Base-by-base conservation (phyloP, 495 filamentous ascomycete genomes). In the Penicillium goetzii region DNA sequence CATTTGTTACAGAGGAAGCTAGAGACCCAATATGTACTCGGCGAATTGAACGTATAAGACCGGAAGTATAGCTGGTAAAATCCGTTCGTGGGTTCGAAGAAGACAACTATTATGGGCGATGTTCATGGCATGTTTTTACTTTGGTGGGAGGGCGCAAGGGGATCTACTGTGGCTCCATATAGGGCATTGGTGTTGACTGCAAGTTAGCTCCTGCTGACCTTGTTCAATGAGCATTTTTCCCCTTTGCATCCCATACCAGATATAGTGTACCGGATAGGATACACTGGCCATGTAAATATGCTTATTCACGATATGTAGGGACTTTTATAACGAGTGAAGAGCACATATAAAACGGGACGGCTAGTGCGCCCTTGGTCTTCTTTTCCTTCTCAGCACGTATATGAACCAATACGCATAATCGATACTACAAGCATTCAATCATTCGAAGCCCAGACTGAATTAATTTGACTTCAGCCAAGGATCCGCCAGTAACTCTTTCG, bases 401-500 rank as follows among this genome's bases (percentile, higher is more conserved):
- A 30, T 30, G 28, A 30, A 30, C 28, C 28, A 30, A 30, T 30
- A 30, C 28, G 28, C 28, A 30, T 30, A 30, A 30, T 30, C 28
- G 28, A 30, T 30, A 30, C 28, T 30, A 30, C 28, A 30, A 30
- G 28, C 28, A 30, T 30, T 30, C 28, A 30, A 30, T 30, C 28
- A 30, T 30, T 30, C 28, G 28, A 30, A 30, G 28, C 2, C 28
- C 28, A 30, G 28, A 30, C 28, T 30, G 28, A 30, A 30, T 30
- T 30, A 30, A 30, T 30, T 6, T 30, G 66, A 63, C 30, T 2
- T 69, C 49, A 74, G 41, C 69, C 61, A 74, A 49, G 69, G 65
- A 54, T 72, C 72, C 2, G 63, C 32, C 17, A 79, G 57, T 23
- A 83, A 65, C 61, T 79, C 68, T 55, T 70, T 75, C 14, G 81